Evolutionary conservation across 1,284 basidiomycete species (phyloP), one percentile per base, ranked within the genome.

Genomic region (Vanrija humicola): DNA sequence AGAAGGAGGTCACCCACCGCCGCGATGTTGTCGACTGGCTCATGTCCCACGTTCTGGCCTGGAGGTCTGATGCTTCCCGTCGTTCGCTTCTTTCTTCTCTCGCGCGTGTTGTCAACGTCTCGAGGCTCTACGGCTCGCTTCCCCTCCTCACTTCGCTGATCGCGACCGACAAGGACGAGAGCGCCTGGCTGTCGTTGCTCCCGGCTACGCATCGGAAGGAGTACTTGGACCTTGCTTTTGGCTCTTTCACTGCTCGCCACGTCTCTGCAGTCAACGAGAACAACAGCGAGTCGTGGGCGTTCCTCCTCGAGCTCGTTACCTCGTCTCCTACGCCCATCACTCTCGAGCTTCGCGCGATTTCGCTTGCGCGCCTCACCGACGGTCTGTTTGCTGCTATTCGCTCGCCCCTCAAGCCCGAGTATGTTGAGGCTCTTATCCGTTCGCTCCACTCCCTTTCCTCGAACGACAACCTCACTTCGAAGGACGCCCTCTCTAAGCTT

Each of bases 11-110:
- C 6, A 81, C 82, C 86, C 86, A 87, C 74, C 90, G 87, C 66
- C 83, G 85, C 58, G 82, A 84, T 12, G 78, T 93, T 46, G 69
- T 91, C 38, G 90, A 87, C 69, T 95, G 83, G 75, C 73, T 97
- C 1, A 75, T 90, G 15, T 95, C 93, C 3, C 95, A 98, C 72
- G 80, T 87, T 48, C 80, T 83, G 38, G 83, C 83, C 6, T 84
- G 88, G 68, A 77, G 80, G 5, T 72, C 82, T 6, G 71, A 81
- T 5, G 57, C 67, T 0, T 80, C 83, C 38, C 84, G 85, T 52
- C 71, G 83, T 14, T 73, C 78, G 8, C 74, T 97, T 1, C 78
- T 97, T 23, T 77, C 75, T 42, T 80, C 82, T 21, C 70, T 92
- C 7, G 78, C 79, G 44, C 77, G 78, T 9, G 81, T 92, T n/a